Percentiles rank a stretch among this genome's conserved stretches.
These are phyloP conservation scores for Phytophthora pini DNA, from an alignment of 352 stramenopile species.

Conservation along the genomic window DNA sequence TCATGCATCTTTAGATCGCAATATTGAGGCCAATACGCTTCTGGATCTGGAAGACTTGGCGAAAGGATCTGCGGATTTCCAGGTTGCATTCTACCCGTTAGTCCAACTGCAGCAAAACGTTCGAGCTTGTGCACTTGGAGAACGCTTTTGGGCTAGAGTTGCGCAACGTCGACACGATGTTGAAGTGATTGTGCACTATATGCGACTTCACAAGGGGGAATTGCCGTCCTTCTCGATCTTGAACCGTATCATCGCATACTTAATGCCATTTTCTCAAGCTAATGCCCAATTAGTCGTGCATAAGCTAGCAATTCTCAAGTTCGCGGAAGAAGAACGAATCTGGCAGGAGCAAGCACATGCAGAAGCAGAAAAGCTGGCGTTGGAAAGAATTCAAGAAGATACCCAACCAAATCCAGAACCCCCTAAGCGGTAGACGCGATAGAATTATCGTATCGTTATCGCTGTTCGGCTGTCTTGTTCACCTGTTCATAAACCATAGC, in stretches of 20 bases:
- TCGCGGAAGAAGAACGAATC: constrained; percentile 42
- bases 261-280: constrained; percentile 49
- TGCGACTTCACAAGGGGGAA: constrained; percentile 61
- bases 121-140: constrained; percentile 49
- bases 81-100: constrained; percentile 72
- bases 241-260: constrained; percentile 38
- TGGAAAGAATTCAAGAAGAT: constrained; percentile 21
- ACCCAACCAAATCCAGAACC: background rate
- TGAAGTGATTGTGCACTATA: constrained; percentile 65
- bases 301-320: constrained; percentile 31
- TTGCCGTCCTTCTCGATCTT: constrained; percentile 50
- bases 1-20: background rate
- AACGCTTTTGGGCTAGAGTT: constrained; percentile 54
- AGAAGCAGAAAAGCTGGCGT: constrained; percentile 15
- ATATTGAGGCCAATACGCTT: constrained; percentile 42
- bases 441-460: background rate
- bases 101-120: constrained; percentile 72
- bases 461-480: too few species aligned
- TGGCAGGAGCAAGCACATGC: constrained; percentile 29
- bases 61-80: constrained; percentile 62
- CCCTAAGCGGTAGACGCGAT: constrained; percentile 1
- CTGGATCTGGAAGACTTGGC: constrained; percentile 65
- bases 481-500: too few species aligned
- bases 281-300: constrained; percentile 23
- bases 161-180: constrained; percentile 48